phyloP scores from a whole-genome alignment of 345 rosid genomes.

The Viola odorata region DNA sequence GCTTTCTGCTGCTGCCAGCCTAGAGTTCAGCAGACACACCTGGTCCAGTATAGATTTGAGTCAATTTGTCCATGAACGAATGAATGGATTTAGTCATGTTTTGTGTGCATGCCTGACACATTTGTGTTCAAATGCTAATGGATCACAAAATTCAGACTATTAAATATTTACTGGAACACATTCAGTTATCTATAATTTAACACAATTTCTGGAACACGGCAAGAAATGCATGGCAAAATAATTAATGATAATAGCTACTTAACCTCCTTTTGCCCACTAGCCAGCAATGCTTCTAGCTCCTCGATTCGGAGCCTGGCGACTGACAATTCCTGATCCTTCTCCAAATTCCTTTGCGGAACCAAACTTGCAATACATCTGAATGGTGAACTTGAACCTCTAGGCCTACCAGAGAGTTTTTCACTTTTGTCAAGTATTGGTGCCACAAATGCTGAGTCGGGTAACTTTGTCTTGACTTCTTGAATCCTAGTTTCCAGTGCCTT shows the following conservation, averaged over 20 bases:
- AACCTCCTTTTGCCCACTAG: conserved; percentile 78
- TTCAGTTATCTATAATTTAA: neutral
- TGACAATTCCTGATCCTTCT: conserved; percentile 78
- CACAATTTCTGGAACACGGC: neutral
- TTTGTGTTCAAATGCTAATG: too few species aligned
- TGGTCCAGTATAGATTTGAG: conserved; percentile 27
- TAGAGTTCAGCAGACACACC: conserved; percentile 66
- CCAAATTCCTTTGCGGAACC: conserved; percentile 78
- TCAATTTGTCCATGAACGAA: conserved; percentile 13
- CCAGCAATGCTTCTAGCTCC: conserved; percentile 58
- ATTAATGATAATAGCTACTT: conserved; percentile 2
- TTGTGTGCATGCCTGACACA: neutral
- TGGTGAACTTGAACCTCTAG: conserved; percentile 90
- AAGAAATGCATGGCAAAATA: neutral
- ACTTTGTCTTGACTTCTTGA: conserved; percentile 48
- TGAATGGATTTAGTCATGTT: neutral
- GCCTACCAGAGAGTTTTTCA: conserved; percentile 48
- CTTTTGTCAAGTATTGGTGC: conserved; percentile 36
- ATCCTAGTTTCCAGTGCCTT: conserved; percentile 75
- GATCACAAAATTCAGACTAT: neutral
- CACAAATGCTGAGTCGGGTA: conserved; percentile 38
- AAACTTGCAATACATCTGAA: conserved; percentile 83
- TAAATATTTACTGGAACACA: neutral
- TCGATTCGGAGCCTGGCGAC: conserved; percentile 53
- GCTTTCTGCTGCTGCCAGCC: conserved; percentile 91